These are phyloP conservation scores for Sugiyamaella castrensis DNA, from an alignment of 1,139 yeast genomes.

Conservation along the genomic window DNA sequence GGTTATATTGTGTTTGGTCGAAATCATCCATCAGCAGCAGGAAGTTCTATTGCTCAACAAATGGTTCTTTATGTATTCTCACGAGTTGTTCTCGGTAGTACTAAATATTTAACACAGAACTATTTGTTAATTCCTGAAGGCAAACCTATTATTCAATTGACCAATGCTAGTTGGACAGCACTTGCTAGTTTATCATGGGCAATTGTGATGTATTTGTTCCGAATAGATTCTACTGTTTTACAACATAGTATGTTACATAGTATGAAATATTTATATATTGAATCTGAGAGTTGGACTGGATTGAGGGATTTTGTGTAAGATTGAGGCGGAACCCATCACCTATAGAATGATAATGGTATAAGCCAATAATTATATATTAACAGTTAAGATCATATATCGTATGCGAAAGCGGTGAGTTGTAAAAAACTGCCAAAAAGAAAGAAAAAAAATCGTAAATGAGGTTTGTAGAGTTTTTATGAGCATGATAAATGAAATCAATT, in stretches of 20 bases:
- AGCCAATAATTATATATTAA: too few species aligned
- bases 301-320: slow-evolving; percentile 25
- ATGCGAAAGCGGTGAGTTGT: too few species aligned
- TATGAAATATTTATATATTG: slow-evolving; percentile 69
- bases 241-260: slow-evolving; percentile 68
- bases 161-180: slow-evolving; percentile 53
- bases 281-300: slow-evolving; percentile 39
- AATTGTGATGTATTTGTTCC: slow-evolving; percentile 66
- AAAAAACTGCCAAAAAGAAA: too few species aligned
- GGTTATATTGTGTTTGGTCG: slow-evolving; percentile 68
- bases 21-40: slow-evolving; percentile 34
- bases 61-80: slow-evolving; percentile 61
- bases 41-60: slow-evolving; percentile 44
- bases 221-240: slow-evolving; percentile 58
- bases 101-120: slow-evolving; percentile 36
- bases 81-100: slow-evolving; percentile 53
- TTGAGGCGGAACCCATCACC: too few species aligned
- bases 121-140: slow-evolving; percentile 11
- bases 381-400: too few species aligned
- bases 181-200: slow-evolving; percentile 77
- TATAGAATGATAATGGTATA: too few species aligned
- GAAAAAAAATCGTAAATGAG: too few species aligned
- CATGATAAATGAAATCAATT: too few species aligned
- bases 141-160: slow-evolving; percentile 13
- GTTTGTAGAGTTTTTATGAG: too few species aligned